These are phyloP conservation scores for Cryptococcus neoformans DNA, from an alignment of 1,284 basidiomycete genomes.

Conservation along the genomic window DNA sequence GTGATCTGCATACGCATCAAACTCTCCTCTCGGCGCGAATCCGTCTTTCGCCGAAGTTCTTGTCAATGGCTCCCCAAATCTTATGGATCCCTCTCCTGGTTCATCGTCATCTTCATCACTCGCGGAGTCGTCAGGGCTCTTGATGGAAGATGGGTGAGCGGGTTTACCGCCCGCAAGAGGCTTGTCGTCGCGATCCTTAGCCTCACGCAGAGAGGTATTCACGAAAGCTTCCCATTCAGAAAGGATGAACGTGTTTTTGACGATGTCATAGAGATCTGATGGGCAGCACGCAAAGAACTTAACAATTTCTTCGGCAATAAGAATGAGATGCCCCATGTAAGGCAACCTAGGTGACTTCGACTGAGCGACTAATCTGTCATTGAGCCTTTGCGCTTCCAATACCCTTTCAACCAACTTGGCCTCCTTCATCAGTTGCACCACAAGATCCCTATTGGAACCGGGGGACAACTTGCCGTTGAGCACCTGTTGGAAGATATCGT, in stretches of 20 bases:
- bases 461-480: constrained; percentile 78
- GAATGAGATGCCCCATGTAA: constrained; percentile 95
- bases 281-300: constrained; percentile 70
- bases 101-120: constrained; percentile 24
- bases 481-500: constrained; percentile 94
- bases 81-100: constrained; percentile 10
- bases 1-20: constrained; percentile 25
- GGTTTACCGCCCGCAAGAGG: constrained; percentile 69
- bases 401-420: constrained; percentile 75
- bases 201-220: constrained; percentile 73
- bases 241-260: constrained; percentile 65
- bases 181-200: constrained; percentile 74
- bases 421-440: constrained; percentile 74
- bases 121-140: constrained; percentile 22
- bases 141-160: constrained; percentile 9
- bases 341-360: constrained; percentile 75
- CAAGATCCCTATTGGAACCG: constrained; percentile 75
- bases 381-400: constrained; percentile 73
- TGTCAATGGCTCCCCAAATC: constrained; percentile 43
- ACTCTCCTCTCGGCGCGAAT: constrained; percentile 20
- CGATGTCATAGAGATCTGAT: constrained; percentile 63
- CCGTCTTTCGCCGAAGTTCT: constrained; percentile 29
- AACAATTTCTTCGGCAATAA: constrained; percentile 60
- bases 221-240: constrained; percentile 88
- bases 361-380: constrained; percentile 68